Evolutionary conservation across 2,329 filamentous ascomycete genomes (phyloP).

Genomic region (Pleoardoris graminearum): DNA sequence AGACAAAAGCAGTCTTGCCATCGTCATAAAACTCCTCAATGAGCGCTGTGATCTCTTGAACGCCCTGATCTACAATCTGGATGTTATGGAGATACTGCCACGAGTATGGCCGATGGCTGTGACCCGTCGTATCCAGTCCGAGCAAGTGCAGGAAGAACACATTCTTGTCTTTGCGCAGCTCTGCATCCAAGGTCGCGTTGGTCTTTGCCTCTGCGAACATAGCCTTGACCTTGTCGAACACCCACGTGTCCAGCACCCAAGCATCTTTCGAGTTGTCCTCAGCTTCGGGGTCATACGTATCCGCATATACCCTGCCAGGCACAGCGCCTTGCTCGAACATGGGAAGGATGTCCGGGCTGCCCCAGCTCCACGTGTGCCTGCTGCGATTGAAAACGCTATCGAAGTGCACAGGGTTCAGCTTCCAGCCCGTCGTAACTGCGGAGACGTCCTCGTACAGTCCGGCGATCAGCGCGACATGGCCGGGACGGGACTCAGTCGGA

Average conservation of each 20-base stretch:
- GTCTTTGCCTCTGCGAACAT: slow-evolving; percentile 79
- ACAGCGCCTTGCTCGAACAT: slow-evolving; percentile 97
- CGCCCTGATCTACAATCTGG: slow-evolving; percentile 87
- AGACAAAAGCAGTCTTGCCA: slow-evolving; percentile 88
- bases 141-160: slow-evolving; percentile 96
- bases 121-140: slow-evolving; percentile 88
- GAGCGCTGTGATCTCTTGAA: slow-evolving; percentile 78
- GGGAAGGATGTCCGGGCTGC: slow-evolving; percentile 92
- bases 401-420: slow-evolving; percentile 96
- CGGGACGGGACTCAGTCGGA: slow-evolving; percentile 92
- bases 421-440: slow-evolving; percentile 96
- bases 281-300: slow-evolving; percentile 77
- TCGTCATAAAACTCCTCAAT: slow-evolving; percentile 83
- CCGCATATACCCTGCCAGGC: slow-evolving; percentile 83
- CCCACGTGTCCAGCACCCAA: slow-evolving; percentile 83
- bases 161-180: slow-evolving; percentile 78
- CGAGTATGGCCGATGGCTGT: slow-evolving; percentile 86
- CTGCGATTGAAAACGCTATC: slow-evolving; percentile 98
- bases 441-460: slow-evolving; percentile 98
- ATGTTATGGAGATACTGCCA: slow-evolving; percentile 95
- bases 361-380: slow-evolving; percentile 98
- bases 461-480: slow-evolving; percentile 95
- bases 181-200: slow-evolving; percentile 73
- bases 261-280: slow-evolving; percentile 91
- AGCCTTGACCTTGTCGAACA: slow-evolving; percentile 89